phyloP scores from a whole-genome alignment of 1,139 yeast species.

The Wickerhamiella infanticola region DNA sequence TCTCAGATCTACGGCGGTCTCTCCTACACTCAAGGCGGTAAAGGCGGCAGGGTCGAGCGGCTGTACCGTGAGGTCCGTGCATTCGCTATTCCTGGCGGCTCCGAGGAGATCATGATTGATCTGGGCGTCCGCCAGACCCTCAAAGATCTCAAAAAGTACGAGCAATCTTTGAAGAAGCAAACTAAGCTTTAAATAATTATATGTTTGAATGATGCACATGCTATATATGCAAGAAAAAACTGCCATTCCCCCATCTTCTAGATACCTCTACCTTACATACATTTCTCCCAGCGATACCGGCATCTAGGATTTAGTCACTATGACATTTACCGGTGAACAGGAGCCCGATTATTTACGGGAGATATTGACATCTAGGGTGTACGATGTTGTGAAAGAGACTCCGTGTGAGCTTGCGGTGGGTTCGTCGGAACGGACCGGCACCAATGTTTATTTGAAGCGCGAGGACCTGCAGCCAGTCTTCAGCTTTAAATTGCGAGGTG shows the following conservation, averaged over 20 bases:
- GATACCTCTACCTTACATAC: too few relatives aligned
- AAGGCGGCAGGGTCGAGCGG: constrained; percentile 30
- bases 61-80: constrained; percentile 31
- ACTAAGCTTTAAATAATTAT: background rate
- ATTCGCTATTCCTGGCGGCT: constrained; percentile 32
- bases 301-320: background rate
- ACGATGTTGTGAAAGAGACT: constrained; percentile 85
- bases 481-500: constrained; percentile 92
- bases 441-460: constrained; percentile 65
- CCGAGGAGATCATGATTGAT: constrained; percentile 32
- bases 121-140: constrained; percentile 28
- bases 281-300: background rate
- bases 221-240: too few relatives aligned
- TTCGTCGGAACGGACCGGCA: constrained; percentile 53
- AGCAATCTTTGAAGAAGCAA: background rate
- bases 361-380: constrained; percentile 80
- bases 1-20: constrained; percentile 32
- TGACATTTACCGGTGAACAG: too few relatives aligned
- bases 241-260: too few relatives aligned
- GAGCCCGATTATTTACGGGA: constrained; percentile 83
- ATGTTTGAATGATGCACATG: too few relatives aligned
- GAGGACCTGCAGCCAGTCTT: constrained; percentile 93
- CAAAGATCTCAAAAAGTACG: constrained; percentile 16
- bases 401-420: constrained; percentile 68
- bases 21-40: constrained; percentile 30